Base-by-base conservation (phyloP, 2,329 filamentous ascomycete genomes). In the Sporothrix humicola region DNA sequence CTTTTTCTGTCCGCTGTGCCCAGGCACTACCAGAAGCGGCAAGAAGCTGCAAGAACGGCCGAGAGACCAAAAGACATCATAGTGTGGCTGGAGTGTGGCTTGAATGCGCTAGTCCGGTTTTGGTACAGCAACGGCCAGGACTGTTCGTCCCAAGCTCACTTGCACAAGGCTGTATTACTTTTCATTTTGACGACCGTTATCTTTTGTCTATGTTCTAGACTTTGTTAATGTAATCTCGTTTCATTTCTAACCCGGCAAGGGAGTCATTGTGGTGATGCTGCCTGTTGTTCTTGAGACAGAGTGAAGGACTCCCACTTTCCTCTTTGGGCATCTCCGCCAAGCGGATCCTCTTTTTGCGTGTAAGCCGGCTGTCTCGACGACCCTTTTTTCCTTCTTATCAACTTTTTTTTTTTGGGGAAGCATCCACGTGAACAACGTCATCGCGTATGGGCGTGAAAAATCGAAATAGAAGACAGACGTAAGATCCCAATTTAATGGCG, bases 11-110 rank as follows among this genome's bases (percentile, higher is more conserved):
- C 26, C n/a, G n/a, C n/a, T n/a, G n/a, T n/a, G n/a, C n/a, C n/a
- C 17, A 7, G 54, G 46, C 23, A 26, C 65, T 72, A 66, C 73
- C 65, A 74, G 70, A 74, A 74, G 10, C 42, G 65, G 56, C 65
- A 71, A 23, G 73, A 74, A 74, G 73, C 73, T 50, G 42, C 73
- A 68, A 26, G 73, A 74, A 74, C 13, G 20, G 2, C 12, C 37
- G 50, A 37, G 46, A 54, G 17, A n/a, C n/a, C 20, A 3, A 3
- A 6, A 2, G 26, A 52, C 13, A 12, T 17, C 9, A 20, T 15
- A 4, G 5, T 66, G 61, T 66, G 61, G 61, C 61, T 66, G 61
- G 42, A n/a, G 56, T 7, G 37, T 44, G 61, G 46, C 52, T 23
- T 23, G 31, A 37, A 12, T 3, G 0, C 46, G 20, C 66, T 56